Evolutionary conservation across 2,329 filamentous ascomycete genomes (phyloP), one percentile per base, ranked within the genome.

Genomic region (Pseudocercospora cruenta): DNA sequence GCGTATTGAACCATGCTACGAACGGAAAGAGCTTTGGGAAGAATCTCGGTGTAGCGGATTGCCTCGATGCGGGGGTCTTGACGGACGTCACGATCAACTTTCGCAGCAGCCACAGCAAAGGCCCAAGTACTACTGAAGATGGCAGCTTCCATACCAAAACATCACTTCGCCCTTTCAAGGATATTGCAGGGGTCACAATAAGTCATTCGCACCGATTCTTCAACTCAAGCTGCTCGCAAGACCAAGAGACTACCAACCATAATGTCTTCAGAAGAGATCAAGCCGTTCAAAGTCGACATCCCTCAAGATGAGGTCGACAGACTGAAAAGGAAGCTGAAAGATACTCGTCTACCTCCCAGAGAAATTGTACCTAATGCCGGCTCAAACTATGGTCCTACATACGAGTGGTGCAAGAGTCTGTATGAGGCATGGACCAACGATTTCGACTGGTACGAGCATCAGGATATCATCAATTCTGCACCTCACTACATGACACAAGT

Each of bases 301-400:
- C 72, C 77, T 1, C 62, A 75, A 60, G 72, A 74, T 26, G 79
- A 81, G 62, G 76, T 80, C 16, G 73, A 80, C 43, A 70, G 78
- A 1, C 70, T 80, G 14, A 76, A 78, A 54, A 71, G 75, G 4
- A 80, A 80, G 68, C 71, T 79, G 6, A 70, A 70, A 60, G 77
- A 80, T 60, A 79, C 76, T 14, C 71, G 76, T 10, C 63, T 79
- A 2, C 78, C 78, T 0, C 70, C 75, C 1, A 71, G 74, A 6
- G 75, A 77, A 9, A 74, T 81, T 36, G 78, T 80, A 1, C 78
- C 77, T 16, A 72, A 77, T 60, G 77, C 79, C 7, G 76, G 77
- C 2, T 72, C 74, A 10, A 75, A 78, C 31, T 80, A 79, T 65
- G 78, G 75, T 67, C 49, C 74, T 68, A 22, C 70, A 69, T 66